phyloP scores from a whole-genome alignment of 129 eudicot genomes.

The Sambucus nigra region DNA sequence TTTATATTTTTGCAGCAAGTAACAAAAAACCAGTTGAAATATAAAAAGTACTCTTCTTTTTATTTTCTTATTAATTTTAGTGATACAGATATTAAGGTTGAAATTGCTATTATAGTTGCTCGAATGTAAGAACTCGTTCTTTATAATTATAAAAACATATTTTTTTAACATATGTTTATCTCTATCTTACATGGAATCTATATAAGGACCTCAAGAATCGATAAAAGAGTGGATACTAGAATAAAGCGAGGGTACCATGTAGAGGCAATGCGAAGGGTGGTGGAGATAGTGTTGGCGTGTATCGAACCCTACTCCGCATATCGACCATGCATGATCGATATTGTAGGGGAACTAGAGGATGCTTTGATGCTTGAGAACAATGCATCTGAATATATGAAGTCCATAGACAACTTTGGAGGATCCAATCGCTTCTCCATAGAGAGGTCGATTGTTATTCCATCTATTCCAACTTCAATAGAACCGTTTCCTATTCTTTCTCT shows the following conservation, averaged over 20 bases:
- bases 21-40: too few relatives aligned
- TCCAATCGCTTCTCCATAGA: constrained; percentile 72
- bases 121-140: too few relatives aligned
- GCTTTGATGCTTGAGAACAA: constrained; percentile 80
- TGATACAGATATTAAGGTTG: too few relatives aligned
- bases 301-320: constrained; percentile 68
- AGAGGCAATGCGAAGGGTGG: constrained; percentile 89
- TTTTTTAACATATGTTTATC: neutral
- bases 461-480: constrained; percentile 41
- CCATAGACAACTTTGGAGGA: constrained; percentile 76
- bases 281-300: constrained; percentile 81
- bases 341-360: constrained; percentile 84
- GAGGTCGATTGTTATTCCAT: constrained; percentile 51
- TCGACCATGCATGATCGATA: constrained; percentile 72
- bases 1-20: too few relatives aligned
- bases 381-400: constrained; percentile 85
- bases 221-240: constrained; percentile 71
- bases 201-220: constrained; percentile 68
- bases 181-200: constrained; percentile 2
- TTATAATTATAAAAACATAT: too few relatives aligned
- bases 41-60: too few relatives aligned
- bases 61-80: too few relatives aligned
- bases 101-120: too few relatives aligned
- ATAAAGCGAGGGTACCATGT: constrained; percentile 79
- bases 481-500: constrained; percentile 40